A percentile compares a stretch with the other conserved stretches of the same genome.
Conservation (phyloP, 1,284 basidiomycete species). For the Ustilago vetiveriae region DNA sequence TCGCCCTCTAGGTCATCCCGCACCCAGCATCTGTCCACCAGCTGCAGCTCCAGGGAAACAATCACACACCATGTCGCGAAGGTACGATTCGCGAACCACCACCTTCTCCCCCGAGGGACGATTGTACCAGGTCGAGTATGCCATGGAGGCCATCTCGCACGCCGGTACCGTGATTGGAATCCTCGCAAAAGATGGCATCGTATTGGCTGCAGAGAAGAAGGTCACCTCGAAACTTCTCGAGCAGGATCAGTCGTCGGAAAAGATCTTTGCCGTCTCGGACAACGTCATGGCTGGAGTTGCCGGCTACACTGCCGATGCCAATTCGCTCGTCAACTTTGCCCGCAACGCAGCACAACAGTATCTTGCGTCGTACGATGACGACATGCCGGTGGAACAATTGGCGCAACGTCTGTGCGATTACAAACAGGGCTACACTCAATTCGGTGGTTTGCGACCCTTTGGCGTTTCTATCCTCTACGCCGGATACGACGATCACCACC, state of each 20-base stretch:
- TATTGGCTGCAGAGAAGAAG: conserved; percentile 99
- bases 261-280: conserved; percentile 82
- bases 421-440: conserved; percentile 99
- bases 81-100: conserved; percentile 65
- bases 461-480: conserved; percentile 96
- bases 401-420: conserved; percentile 93
- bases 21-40: background rate
- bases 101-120: conserved; percentile 68
- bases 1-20: too few relatives aligned
- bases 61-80: conserved; percentile 57
- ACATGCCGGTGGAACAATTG: conserved; percentile 95
- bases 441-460: conserved; percentile 96
- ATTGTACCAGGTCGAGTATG: conserved; percentile 85
- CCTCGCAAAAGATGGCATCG: conserved; percentile 87
- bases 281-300: conserved; percentile 96
- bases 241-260: conserved; percentile 89
- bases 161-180: conserved; percentile 94
- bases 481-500: conserved; percentile 93
- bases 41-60: too few relatives aligned
- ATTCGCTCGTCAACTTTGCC: conserved; percentile 94
- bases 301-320: conserved; percentile 95
- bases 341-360: conserved; percentile 88
- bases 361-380: conserved; percentile 89
- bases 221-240: conserved; percentile 97
- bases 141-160: conserved; percentile 98